Evolutionary conservation across 805 yeast species (phyloP), one percentile per base, ranked within the genome.

Genomic region (Pichia ethanolica): DNA sequence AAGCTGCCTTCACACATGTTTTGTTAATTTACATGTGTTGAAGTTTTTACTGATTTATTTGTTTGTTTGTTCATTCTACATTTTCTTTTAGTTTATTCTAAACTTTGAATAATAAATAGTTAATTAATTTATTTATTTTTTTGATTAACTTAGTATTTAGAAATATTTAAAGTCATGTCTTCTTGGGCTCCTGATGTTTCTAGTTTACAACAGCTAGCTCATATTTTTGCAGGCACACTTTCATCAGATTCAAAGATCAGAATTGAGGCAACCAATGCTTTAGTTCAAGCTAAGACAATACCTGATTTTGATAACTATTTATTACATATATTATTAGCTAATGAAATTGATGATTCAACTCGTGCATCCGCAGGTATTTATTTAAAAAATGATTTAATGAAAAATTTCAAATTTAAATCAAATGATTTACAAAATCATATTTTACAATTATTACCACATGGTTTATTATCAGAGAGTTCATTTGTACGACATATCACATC

Each of bases 291-390:
- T 27, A 77, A 79, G 54, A 53, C 60, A 13, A 87, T 85, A 59
- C 83, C 88, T 0, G 95, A 89, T 64, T 78, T 89, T 56, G 85
- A 85, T 58, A 87, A 87, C 64, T 91, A 91, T 65, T 71, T 91
- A 32, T 74, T 87, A 36, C 79, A 78, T 59, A 75, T 90, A 42
- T 71, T 93, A 38, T 78, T 86, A 20, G 83, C 82, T 41, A 69
- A 72, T 20, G 62, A 63, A 10, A 69, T 75, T 9, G 67, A 69
- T n/a, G 66, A 80, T 0, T 81, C 79, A 39, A 73, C 82, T 9
- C 75, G 97, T 46, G 96, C 96, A 0, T 82, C 95, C 0, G 91
- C 97, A 1, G 99, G 98, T 9, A 67, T 90, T 52, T 73, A 82
- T 59, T 74, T 93, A 65, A 91, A 93, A 63, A 91, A 90, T 66